Conservation (phyloP, 805 yeast genomes). For the Kluyveromyces starmeri region DNA sequence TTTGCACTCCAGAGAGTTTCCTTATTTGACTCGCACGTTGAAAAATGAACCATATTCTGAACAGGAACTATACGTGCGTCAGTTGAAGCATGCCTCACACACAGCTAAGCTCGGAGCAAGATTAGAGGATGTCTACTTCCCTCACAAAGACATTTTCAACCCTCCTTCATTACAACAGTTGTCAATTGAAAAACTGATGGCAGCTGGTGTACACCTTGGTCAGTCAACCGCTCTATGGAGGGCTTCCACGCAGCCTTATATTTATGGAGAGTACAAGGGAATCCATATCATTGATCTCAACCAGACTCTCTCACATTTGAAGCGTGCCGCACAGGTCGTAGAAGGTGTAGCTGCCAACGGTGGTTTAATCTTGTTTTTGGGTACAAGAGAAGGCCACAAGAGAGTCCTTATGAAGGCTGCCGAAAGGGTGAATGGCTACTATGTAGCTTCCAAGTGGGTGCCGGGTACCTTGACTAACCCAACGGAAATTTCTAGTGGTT, state of each 20-base stretch:
- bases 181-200: conserved; percentile 62
- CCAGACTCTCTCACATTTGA: conserved; percentile 64
- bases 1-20: conserved; percentile 28
- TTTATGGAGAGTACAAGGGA: conserved; percentile 85
- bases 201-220: conserved; percentile 93
- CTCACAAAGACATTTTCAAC: conserved; percentile 52
- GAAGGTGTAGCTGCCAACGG: conserved; percentile 77
- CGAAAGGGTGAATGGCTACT: conserved; percentile 64
- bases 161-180: conserved; percentile 53
- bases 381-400: conserved; percentile 72
- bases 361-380: conserved; percentile 77
- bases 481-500: conserved; percentile 47
- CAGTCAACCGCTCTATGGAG: conserved; percentile 77
- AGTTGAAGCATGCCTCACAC: conserved; percentile 48
- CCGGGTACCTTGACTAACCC: conserved; percentile 93
- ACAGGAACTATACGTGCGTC: conserved; percentile 72
- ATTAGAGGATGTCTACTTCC: conserved; percentile 53
- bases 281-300: conserved; percentile 86
- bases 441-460: conserved; percentile 79
- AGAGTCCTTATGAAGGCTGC: conserved; percentile 76
- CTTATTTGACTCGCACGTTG: conserved; percentile 55
- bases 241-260: conserved; percentile 73
- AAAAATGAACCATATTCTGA: conserved; percentile 58
- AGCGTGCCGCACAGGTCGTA: conserved; percentile 77
- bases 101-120: conserved; percentile 57